Percentiles rank a stretch among this genome's conserved stretches.
These are phyloP conservation scores for Alternaria triticimaculans DNA, from an alignment of 2,329 filamentous ascomycete species.

Conservation along the genomic window DNA sequence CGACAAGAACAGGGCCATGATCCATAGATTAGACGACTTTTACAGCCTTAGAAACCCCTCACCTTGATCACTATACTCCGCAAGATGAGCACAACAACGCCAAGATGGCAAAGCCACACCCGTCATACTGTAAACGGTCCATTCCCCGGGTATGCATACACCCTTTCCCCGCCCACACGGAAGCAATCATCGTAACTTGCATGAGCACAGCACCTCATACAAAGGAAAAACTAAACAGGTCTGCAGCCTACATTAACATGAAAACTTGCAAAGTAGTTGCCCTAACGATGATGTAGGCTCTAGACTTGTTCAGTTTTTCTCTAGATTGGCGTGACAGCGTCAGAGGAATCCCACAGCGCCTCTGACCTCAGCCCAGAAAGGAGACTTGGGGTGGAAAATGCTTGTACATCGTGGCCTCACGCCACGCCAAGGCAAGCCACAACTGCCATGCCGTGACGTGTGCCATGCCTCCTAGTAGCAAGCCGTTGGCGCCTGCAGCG, in stretches of 20 bases:
- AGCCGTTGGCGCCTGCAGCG: background rate
- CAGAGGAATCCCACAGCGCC: background rate
- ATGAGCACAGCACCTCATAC: background rate
- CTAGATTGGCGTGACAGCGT: background rate
- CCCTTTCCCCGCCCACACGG: background rate
- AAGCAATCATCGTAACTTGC: background rate
- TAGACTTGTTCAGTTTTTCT: too few relatives aligned
- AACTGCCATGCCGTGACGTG: background rate
- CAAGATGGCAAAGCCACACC: background rate
- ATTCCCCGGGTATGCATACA: background rate
- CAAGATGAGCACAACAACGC: background rate
- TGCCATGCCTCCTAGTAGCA: background rate
- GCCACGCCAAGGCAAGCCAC: background rate
- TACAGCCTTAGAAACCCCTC: background rate
- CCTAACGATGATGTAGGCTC: too few relatives aligned
- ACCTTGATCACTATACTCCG: background rate
- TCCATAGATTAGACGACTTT: background rate
- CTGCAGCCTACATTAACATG: too few relatives aligned
- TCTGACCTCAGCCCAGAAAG: conserved; percentile 11
- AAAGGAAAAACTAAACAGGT: too few relatives aligned
- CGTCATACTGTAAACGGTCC: background rate
- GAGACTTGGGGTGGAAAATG: background rate
- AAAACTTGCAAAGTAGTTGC: too few relatives aligned
- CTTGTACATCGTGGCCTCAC: background rate
- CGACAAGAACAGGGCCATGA: background rate